Conservation (phyloP, 768 basidiomycete genomes). For the Melanogaster broomeanus region DNA sequence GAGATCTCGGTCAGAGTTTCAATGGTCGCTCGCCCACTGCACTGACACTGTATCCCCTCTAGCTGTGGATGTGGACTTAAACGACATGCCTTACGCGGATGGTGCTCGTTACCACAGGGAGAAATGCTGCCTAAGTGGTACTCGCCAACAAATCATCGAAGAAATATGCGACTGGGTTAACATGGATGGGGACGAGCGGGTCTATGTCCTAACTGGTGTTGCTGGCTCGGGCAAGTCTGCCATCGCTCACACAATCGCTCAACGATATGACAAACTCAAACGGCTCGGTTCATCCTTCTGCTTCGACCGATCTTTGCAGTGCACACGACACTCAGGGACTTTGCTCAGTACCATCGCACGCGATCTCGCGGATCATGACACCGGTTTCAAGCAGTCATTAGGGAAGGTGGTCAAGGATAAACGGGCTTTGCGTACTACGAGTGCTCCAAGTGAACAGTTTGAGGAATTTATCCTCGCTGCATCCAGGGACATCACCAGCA, state of each 20-base stretch:
- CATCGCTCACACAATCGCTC: conserved; percentile 32
- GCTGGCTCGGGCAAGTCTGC: conserved; percentile 34
- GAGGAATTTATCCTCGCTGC: neutral
- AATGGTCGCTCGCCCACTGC: no score
- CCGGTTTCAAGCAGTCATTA: neutral
- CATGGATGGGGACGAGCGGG: conserved; percentile 19
- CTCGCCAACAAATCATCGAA: conserved; percentile 16
- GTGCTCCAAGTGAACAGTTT: neutral
- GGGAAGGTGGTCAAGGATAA: neutral
- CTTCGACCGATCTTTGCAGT: no score
- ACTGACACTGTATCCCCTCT: no score
- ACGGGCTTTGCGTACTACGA: neutral
- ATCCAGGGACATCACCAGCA: neutral
- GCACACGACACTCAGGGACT: conserved; percentile 2
- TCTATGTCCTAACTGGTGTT: conserved; percentile 28
- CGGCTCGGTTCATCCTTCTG: conserved; percentile 36
- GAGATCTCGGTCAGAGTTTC: no score
- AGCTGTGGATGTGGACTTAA: no score
- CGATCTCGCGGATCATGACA: conserved; percentile 18
- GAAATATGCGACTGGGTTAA: conserved; percentile 14
- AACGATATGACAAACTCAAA: conserved; percentile 21
- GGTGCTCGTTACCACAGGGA: conserved; percentile 25
- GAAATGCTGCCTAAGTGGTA: conserved; percentile 21
- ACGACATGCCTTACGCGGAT: conserved; percentile 20
- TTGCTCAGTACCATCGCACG: conserved; percentile 22